Base-by-base conservation (phyloP, 495 filamentous ascomycete genomes). In the Xylaria palmicola region DNA sequence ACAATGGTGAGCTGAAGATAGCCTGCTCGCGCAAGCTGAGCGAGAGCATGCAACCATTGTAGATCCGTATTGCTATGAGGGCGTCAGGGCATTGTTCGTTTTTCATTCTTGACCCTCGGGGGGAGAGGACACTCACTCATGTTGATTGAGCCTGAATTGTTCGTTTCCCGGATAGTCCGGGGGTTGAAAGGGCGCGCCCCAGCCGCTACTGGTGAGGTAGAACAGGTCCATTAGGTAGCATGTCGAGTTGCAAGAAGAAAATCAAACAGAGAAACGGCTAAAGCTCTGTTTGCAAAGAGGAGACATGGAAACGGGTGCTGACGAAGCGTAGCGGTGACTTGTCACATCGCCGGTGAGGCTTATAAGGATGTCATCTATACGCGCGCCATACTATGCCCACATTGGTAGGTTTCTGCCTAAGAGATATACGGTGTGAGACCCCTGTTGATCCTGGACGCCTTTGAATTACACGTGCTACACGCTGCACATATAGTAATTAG, bases 1-100 rank as follows among this genome's bases (percentile, higher is more conserved):
- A 69, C 37, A n/a, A 72, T 60, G 6, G 65, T 61, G 44, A 68
- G 34, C 32, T 72, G 69, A 47, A 69, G 40, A 55, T 72, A 72
- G 34, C 69, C 69, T 50, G 64, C 34, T 49, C 49, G 62, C 45
- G 69, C 63, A 63, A 72, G 64, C 12, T 45, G 36, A 53, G 69
- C 64, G 24, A 68, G 45, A 9, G 58, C 48, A 60, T 68, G 58
- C 57, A 72, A 34, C 67, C 69, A 67, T 68, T 69, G 64, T 44
- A 72, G 62, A 12, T 52, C 30, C 12, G 66, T 20, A 44, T 26
- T 24, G 36, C 53, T 57, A 57, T 12, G 6, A 6, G 48, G 20
- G 12, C 9, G 37, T 51, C 32, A 60, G 47, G 9, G 20, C 6
- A 17, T 3, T n/a, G 55, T 8, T 37, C 41, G 15, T 27, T 37